A percentile compares a stretch with the other conserved stretches of the same genome.
Evolutionary conservation across 2,329 filamentous ascomycete genomes (phyloP).

Genomic region (Colletotrichum lentis): DNA sequence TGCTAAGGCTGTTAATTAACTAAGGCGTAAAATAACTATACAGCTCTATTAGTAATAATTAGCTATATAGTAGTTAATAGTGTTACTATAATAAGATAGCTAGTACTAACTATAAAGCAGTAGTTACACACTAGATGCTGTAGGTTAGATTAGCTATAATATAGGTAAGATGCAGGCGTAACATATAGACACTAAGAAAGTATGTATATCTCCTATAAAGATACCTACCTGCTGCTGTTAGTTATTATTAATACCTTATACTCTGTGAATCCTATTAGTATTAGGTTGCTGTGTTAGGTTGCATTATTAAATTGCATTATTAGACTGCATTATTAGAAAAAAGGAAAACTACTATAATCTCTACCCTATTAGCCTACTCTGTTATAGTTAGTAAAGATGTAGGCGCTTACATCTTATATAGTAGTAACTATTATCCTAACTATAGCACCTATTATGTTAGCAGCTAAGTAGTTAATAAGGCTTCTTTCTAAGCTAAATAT

Average conservation of each 20-base stretch:
- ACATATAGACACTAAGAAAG: not conserved
- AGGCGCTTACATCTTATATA: constrained; percentile 5
- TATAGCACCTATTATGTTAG: constrained; percentile 1
- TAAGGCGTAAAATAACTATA: constrained; percentile 16
- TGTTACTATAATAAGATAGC: not conserved
- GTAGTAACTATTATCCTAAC: constrained; percentile 18
- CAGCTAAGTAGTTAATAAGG: not conserved
- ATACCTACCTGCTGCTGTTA: not conserved
- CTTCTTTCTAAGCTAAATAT: constrained; percentile 7
- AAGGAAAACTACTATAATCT: not conserved
- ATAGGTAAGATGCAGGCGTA: not conserved
- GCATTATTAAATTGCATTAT: not conserved
- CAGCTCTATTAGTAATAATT: not conserved
- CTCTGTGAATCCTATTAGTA: not conserved
- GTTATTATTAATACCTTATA: not conserved
- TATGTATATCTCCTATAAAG: not conserved
- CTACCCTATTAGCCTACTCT: not conserved
- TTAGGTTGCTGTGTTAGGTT: not conserved
- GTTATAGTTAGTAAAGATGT: constrained; percentile 30
- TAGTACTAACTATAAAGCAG: constrained; percentile 3
- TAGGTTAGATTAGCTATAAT: not conserved
- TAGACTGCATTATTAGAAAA: not conserved
- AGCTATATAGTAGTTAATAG: not conserved
- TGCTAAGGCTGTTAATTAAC: constrained; percentile 30
- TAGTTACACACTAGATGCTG: constrained; percentile 1